These are phyloP conservation scores for Pseudogymnoascus sp. DNA, from an alignment of 2,329 filamentous ascomycete species.

Conservation along the genomic window DNA sequence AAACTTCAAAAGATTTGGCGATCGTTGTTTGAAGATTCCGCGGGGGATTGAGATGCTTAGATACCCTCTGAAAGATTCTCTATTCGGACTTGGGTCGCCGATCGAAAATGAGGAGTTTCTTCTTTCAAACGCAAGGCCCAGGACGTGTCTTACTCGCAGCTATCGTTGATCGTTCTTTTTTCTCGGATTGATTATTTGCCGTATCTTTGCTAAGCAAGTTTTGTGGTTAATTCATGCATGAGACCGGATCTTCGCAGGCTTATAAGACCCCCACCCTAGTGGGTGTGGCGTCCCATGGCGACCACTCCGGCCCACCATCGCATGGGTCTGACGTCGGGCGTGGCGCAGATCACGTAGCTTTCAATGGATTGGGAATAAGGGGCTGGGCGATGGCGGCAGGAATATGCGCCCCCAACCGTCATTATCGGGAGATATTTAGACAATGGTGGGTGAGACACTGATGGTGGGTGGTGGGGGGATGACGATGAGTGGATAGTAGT, in stretches of 20 bases:
- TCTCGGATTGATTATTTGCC: not conserved
- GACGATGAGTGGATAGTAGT: conserved; percentile 5
- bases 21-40: not conserved
- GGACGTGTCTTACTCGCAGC: not conserved
- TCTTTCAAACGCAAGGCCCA: not conserved
- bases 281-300: not conserved
- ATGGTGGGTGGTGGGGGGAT: not conserved
- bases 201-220: not conserved
- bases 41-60: not conserved
- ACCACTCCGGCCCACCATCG: not conserved
- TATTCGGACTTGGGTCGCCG: not conserved
- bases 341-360: not conserved
- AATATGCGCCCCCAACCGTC: not conserved
- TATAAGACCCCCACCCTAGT: not conserved
- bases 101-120: conserved; percentile 2
- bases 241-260: not conserved
- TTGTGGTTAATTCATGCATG: not conserved
- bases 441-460: not conserved
- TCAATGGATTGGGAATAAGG: not conserved
- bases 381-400: not conserved
- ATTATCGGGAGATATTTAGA: not conserved
- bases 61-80: not conserved
- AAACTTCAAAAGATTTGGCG: not conserved
- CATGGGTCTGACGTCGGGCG: not conserved
- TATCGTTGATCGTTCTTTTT: not conserved